Evolutionary conservation across 495 filamentous ascomycete species (phyloP), one percentile per base, ranked within the genome.

Genomic region (Penicillium ochrochloron): DNA sequence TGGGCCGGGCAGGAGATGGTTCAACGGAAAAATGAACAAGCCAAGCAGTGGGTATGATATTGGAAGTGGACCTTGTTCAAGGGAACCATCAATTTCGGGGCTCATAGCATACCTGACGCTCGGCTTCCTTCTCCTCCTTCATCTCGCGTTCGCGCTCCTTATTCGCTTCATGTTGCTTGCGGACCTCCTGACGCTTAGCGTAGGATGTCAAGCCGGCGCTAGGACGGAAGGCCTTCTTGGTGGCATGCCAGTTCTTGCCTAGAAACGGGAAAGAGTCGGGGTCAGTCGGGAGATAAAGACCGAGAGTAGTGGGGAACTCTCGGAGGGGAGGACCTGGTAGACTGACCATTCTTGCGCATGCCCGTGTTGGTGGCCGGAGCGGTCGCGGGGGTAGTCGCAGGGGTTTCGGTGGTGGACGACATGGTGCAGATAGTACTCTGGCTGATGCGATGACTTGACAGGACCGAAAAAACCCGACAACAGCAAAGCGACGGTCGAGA

Each of bases 221-320:
- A 4, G 92, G 94, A 8, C 95, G 92, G 76, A 99, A 98, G n/a
- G 94, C 87, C 57, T 88, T 88, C 72, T 90, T 92, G 23, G 84
- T 78, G 41, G 82, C 75, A 76, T 96, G 93, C 95, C 95, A 99
- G 83, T 96, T 89, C 79, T 97, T 97, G 64, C 94, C 94, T 98
- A 44, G 35, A 58, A 58, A 29, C 3, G 25, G 35, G 12, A 33
- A 33, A 41, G 71, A 70, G 27, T 67, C 53, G 70, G 65, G 65
- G 62, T 66, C 46, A 71, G 65, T 58, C 60, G 69, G 56, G 59
- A 50, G 50, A 54, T 23, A 39, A 68, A 48, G 62, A 60, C 70
- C 62, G 63, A 61, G 25, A 51, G 35, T 37, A 52, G 63, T 59
- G 56, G 56, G 15, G 62, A 61, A 25, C 7, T 25, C 46, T 55